A percentile compares a stretch with the other conserved stretches of the same genome.
Conservation (phyloP, 139 green algal genomes). For the Pleodorina starrii region DNA sequence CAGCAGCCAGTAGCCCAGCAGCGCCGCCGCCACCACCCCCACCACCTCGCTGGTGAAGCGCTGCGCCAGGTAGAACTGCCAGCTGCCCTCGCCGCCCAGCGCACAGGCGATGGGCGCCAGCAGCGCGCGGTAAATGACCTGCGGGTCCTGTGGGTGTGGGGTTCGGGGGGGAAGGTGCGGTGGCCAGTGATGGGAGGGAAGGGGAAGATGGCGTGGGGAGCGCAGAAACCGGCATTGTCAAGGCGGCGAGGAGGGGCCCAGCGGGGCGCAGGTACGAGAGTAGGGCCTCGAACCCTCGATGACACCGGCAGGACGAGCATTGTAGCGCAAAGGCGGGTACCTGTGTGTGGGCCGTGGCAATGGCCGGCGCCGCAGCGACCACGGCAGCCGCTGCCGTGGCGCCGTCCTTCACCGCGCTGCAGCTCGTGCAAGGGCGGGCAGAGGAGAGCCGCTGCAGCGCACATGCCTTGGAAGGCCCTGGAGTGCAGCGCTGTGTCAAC, state of each 20-base stretch:
- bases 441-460: background rate
- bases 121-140: background rate
- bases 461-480: too few species aligned
- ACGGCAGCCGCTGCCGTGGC: too few species aligned
- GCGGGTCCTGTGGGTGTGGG: background rate
- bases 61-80: conserved; percentile 17
- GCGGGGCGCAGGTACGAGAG: background rate
- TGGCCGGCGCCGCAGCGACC: background rate
- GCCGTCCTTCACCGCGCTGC: background rate
- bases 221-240: background rate
- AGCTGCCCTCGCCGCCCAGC: conserved; percentile 1
- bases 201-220: background rate
- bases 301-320: background rate
- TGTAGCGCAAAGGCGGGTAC: background rate
- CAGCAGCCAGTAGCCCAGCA: conserved; percentile 8
- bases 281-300: background rate
- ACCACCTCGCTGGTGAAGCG: conserved; percentile 15
- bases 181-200: background rate
- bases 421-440: background rate
- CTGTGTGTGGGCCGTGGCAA: background rate
- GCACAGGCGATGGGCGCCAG: background rate
- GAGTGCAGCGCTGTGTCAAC: too few species aligned
- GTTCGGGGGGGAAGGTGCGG: background rate
- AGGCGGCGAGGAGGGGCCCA: background rate
- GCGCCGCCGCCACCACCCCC: background rate